A percentile compares a stretch with the other conserved stretches of the same genome.
These are phyloP conservation scores for Lojkania enalia DNA, from an alignment of 2,329 filamentous ascomycete species.

Conservation along the genomic window DNA sequence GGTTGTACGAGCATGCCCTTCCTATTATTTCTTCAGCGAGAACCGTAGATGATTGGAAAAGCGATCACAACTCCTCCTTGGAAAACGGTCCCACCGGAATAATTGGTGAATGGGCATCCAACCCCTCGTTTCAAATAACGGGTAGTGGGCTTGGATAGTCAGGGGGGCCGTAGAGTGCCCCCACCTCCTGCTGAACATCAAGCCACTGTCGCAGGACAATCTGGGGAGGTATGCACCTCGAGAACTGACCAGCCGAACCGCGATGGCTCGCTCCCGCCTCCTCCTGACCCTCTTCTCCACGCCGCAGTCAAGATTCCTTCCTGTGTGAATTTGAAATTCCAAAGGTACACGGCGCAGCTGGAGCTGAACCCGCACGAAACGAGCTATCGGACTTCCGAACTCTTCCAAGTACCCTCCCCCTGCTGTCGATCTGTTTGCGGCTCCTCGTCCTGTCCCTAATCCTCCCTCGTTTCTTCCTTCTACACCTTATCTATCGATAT, in stretches of 20 bases:
- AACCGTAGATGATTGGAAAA: neutral
- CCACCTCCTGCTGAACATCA: conserved; percentile 3
- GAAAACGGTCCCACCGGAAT: neutral
- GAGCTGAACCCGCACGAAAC: neutral
- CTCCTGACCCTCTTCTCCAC: neutral
- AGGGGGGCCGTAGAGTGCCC: neutral
- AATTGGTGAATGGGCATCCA: neutral
- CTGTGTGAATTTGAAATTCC: too few species aligned
- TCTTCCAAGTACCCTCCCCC: neutral
- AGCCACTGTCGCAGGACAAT: conserved; percentile 14
- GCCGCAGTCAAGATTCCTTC: too few species aligned
- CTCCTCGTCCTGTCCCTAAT: neutral
- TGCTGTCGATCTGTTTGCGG: conserved; percentile 4
- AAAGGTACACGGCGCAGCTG: too few species aligned
- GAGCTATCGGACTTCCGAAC: conserved; percentile 1
- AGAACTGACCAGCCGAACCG: conserved; percentile 3
- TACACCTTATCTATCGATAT: neutral
- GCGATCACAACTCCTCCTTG: neutral
- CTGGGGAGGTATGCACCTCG: conserved; percentile 10
- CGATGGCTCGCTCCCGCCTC: neutral
- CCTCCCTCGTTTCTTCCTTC: neutral
- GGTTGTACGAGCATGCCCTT: too few species aligned
- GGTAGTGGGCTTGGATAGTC: too few species aligned
- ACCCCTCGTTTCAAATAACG: neutral
- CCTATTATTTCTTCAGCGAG: too few species aligned